phyloP scores from a whole-genome alignment of 768 basidiomycete species.

The Boletales sp. region DNA sequence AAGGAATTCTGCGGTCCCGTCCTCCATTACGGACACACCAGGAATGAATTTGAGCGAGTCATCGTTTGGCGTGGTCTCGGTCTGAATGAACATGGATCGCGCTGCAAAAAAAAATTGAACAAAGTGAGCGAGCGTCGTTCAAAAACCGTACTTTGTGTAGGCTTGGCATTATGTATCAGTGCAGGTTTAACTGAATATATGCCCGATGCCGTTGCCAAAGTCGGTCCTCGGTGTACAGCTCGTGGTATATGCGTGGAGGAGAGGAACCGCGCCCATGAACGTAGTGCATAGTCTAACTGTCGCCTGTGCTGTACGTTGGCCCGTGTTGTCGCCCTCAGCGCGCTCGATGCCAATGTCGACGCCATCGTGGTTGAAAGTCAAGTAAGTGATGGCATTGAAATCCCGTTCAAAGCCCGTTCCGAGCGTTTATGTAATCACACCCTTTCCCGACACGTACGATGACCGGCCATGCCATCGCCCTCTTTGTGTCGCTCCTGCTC shows the following conservation, averaged over 20 bases:
- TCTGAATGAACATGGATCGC: conserved; percentile 98
- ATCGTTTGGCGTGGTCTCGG: conserved; percentile 94
- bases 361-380: conserved; percentile 16
- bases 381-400: background rate
- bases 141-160: conserved; percentile 34
- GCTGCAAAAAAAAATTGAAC: conserved; percentile 34
- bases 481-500: conserved; percentile 13
- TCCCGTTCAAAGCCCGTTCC: background rate
- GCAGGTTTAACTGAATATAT: conserved; percentile 15
- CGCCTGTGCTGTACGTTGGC: conserved; percentile 3
- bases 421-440: conserved; percentile 19
- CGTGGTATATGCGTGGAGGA: conserved; percentile 19
- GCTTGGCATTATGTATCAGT: conserved; percentile 2
- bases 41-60: conserved; percentile 99
- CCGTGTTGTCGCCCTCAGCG: conserved; percentile 10
- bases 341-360: conserved; percentile 20
- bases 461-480: conserved; percentile 1
- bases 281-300: conserved; percentile 7
- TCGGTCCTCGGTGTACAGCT: conserved; percentile 29
- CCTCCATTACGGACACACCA: conserved; percentile 81
- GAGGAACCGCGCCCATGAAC: conserved; percentile 20
- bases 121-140: background rate
- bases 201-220: conserved; percentile 33
- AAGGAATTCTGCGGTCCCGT: conserved; percentile 91
- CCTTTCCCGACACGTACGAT: conserved; percentile 3